These are phyloP conservation scores for Globisporangium radiosum DNA, from an alignment of 352 stramenopile species.

Conservation along the genomic window DNA sequence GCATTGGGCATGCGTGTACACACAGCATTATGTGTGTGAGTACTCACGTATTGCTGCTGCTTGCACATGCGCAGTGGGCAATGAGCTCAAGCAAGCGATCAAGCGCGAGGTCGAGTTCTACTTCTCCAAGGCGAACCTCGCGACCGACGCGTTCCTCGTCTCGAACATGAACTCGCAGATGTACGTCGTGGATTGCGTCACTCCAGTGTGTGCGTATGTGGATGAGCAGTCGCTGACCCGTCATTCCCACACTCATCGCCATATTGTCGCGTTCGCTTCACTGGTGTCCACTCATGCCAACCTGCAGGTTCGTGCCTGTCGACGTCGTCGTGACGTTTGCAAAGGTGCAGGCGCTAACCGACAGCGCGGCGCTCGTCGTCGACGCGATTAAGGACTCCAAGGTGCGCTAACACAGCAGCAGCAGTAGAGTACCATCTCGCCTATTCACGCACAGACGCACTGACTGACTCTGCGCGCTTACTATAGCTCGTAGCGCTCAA, in stretches of 20 bases:
- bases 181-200: constrained; percentile 20
- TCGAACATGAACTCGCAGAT: constrained; percentile 89
- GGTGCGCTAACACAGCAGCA: constrained; percentile 9
- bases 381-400: constrained; percentile 65
- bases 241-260: background rate
- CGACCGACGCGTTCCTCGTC: constrained; percentile 83
- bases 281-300: no score
- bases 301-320: constrained; percentile 69
- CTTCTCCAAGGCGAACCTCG: constrained; percentile 84
- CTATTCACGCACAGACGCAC: background rate
- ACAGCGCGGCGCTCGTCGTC: constrained; percentile 50
- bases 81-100: constrained; percentile 74
- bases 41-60: no score
- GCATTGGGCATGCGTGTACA: no score
- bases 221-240: no score
- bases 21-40: no score
- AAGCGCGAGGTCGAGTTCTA: constrained; percentile 90
- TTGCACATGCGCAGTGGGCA: constrained; percentile 24
- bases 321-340: constrained; percentile 77
- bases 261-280: background rate
- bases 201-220: no score
- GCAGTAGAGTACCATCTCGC: no score
- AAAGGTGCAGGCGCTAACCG: constrained; percentile 84
- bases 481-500: constrained; percentile 65
- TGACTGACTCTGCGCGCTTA: background rate